A percentile compares a stretch with the other conserved stretches of the same genome.
Evolutionary conservation across 2,329 filamentous ascomycete genomes (phyloP).

Genomic region (Scedosporium boydii): DNA sequence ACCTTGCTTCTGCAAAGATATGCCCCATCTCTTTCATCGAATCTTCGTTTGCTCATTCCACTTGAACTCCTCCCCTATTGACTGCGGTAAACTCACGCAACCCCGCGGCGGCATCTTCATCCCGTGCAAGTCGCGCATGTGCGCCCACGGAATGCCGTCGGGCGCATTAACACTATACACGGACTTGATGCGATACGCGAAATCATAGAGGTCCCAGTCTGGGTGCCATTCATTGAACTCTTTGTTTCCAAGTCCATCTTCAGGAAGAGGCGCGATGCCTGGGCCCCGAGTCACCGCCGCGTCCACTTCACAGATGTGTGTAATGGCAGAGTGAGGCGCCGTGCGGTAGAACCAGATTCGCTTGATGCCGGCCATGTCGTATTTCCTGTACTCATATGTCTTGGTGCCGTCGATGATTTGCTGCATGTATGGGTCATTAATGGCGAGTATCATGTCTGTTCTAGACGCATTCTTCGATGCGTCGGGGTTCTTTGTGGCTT

Average conservation of each 20-base stretch:
- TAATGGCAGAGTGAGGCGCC: constrained; percentile 16
- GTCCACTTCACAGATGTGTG: constrained; percentile 15
- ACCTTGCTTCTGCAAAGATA: too few relatives aligned
- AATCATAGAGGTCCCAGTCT: constrained; percentile 19
- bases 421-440: constrained; percentile 9
- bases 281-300: constrained; percentile 2
- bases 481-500: too few relatives aligned
- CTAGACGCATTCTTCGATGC: too few relatives aligned
- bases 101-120: too few relatives aligned
- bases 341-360: constrained; percentile 18
- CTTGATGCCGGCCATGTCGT: constrained; percentile 11
- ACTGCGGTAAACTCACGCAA: too few relatives aligned
- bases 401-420: constrained; percentile 16
- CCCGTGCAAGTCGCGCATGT: too few relatives aligned
- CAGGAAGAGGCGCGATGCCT: background rate
- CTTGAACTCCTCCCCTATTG: too few relatives aligned
- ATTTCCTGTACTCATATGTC: constrained; percentile 16
- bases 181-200: constrained; percentile 15
- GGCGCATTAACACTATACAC: background rate
- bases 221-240: constrained; percentile 15
- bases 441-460: background rate
- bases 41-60: too few relatives aligned
- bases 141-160: too few relatives aligned
- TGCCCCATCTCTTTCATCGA: too few relatives aligned
- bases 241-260: constrained; percentile 16